Evolutionary conservation across 164 flowering plant genomes (phyloP).

Genomic region (Vitis rupestris): DNA sequence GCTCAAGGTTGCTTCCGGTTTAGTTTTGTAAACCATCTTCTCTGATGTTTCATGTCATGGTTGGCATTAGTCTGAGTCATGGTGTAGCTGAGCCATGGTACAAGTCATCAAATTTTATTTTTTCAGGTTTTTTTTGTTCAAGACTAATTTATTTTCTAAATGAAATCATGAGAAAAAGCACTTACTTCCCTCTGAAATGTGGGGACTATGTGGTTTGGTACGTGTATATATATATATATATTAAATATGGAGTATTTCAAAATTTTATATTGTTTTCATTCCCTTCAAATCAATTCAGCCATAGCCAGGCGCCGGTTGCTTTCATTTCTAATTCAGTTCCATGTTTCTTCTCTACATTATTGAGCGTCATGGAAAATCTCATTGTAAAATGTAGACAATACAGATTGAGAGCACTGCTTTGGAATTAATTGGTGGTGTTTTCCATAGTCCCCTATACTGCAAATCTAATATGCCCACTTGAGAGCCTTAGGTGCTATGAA

Average conservation of each 20-base stretch:
- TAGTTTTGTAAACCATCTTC: not conserved
- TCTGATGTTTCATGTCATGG: too few species aligned
- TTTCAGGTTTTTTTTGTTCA: too few species aligned
- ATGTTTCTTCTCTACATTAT: slow-evolving; percentile 10
- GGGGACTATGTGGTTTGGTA: too few species aligned
- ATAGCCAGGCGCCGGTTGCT: not conserved
- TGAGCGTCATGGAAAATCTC: slow-evolving; percentile 44
- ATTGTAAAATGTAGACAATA: slow-evolving; percentile 57
- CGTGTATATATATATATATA: not conserved
- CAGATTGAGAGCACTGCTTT: slow-evolving; percentile 42
- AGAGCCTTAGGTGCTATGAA: slow-evolving; percentile 30
- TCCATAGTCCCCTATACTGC: slow-evolving; percentile 67
- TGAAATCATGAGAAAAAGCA: too few species aligned
- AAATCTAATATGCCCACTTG: slow-evolving; percentile 23
- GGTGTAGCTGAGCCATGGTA: too few species aligned
- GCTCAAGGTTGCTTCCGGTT: not conserved
- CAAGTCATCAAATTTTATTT: too few species aligned
- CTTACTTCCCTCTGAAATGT: too few species aligned
- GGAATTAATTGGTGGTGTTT: slow-evolving; percentile 42
- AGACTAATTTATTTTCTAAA: too few species aligned
- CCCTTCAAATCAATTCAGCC: not conserved
- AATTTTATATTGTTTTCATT: not conserved
- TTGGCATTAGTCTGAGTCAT: too few species aligned
- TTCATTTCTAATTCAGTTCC: not conserved
- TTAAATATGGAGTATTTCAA: not conserved